Evolutionary conservation across 225 moss, liverwort and hornwort genomes (phyloP).

Genomic region (Rhytidiadelphus loreus): DNA sequence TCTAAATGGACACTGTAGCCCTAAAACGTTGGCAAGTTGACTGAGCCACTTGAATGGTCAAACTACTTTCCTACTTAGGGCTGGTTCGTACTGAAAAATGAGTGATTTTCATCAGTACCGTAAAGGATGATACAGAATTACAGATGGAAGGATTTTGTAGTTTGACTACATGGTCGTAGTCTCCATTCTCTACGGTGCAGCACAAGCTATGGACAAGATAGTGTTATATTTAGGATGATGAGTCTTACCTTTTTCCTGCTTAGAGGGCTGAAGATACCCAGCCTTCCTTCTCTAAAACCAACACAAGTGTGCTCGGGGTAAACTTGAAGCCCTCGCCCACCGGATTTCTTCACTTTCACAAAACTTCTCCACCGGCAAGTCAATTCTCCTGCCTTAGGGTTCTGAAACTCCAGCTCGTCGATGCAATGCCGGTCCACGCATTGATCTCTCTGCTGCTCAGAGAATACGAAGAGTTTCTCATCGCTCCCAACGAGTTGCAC

Average conservation of each 20-base stretch:
- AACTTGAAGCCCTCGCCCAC: neutral
- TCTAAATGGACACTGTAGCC: neutral
- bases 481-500: neutral
- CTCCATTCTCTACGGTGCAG: neutral
- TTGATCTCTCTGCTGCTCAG: neutral
- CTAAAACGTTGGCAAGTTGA: neutral
- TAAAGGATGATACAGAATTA: too few species aligned
- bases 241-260: neutral
- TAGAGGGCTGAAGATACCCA: too few species aligned
- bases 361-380: neutral
- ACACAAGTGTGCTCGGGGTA: neutral
- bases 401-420: neutral
- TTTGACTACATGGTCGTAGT: neutral
- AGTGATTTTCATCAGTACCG: neutral
- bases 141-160: neutral
- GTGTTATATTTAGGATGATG: neutral
- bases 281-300: neutral
- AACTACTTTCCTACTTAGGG: too few species aligned
- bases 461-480: neutral
- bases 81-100: neutral
- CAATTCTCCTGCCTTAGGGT: neutral
- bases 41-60: neutral
- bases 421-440: neutral
- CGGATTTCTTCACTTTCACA: neutral
- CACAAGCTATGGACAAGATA: too few species aligned